Conservation (phyloP, 1,284 basidiomycete genomes). For the Mycosarcoma mackinlayi region DNA sequence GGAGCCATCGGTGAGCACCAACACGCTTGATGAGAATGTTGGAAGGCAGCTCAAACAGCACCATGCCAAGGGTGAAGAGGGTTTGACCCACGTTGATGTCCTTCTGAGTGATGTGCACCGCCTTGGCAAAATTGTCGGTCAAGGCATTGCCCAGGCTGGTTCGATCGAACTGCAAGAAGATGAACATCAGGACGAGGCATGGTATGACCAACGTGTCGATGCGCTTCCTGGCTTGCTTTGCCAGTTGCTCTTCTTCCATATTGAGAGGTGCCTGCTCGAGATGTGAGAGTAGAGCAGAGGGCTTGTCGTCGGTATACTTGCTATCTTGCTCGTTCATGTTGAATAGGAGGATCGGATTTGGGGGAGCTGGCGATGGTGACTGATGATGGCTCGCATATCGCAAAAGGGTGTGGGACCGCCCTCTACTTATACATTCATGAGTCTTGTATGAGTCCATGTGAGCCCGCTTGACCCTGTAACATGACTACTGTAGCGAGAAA, state of each 20-base stretch:
- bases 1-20: neutral
- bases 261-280: neutral
- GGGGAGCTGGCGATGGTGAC: neutral
- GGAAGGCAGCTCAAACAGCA: slow-evolving; percentile 2
- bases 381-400: no score
- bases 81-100: slow-evolving; percentile 3
- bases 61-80: slow-evolving; percentile 2
- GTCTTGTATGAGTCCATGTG: no score
- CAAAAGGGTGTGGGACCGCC: no score
- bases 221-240: neutral
- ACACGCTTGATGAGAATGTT: slow-evolving; percentile 3
- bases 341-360: neutral
- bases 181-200: slow-evolving; percentile 1
- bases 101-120: neutral
- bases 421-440: no score
- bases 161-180: slow-evolving; percentile 3
- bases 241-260: neutral
- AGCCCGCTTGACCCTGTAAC: no score
- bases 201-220: neutral
- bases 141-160: slow-evolving; percentile 2
- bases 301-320: slow-evolving; percentile 3
- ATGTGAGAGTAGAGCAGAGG: neutral
- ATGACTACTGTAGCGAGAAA: no score
- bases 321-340: slow-evolving; percentile 1
- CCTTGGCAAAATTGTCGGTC: slow-evolving; percentile 5